phyloP scores from a whole-genome alignment of 1,139 yeast species.

The Nematodospora anomalae region DNA sequence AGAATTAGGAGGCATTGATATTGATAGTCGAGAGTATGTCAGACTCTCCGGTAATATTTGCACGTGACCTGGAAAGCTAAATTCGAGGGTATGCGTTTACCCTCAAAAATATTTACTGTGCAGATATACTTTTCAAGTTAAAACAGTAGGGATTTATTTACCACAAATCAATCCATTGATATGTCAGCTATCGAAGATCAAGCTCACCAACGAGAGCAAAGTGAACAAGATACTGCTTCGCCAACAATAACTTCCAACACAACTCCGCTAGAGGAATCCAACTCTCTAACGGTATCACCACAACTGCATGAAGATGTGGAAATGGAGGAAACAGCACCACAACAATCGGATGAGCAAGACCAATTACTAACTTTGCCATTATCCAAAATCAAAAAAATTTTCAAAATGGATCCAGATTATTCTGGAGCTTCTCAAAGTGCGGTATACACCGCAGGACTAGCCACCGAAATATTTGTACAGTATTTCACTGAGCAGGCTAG shows the following conservation, averaged over 20 bases:
- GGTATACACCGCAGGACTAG: slow-evolving; percentile 79
- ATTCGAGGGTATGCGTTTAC: background rate
- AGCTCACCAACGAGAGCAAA: background rate
- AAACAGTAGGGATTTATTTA: no score
- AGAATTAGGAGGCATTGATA: background rate
- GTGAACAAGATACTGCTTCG: slow-evolving; percentile 2
- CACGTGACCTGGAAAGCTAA: background rate
- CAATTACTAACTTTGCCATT: slow-evolving; percentile 53
- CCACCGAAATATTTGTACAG: slow-evolving; percentile 83
- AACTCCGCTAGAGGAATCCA: slow-evolving; percentile 1
- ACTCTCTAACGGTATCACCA: slow-evolving; percentile 3
- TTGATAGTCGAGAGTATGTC: no score
- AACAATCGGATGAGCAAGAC: slow-evolving; percentile 9
- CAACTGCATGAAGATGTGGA: slow-evolving; percentile 13
- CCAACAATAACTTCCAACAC: background rate
- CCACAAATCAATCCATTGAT: no score
- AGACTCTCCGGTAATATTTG: background rate
- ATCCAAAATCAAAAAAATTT: slow-evolving; percentile 77
- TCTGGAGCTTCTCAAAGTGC: slow-evolving; percentile 75
- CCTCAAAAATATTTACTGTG: no score
- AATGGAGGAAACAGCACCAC: slow-evolving; percentile 6
- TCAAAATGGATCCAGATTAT: slow-evolving; percentile 85
- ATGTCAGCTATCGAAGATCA: background rate
- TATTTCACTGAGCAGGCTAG: slow-evolving; percentile 80
- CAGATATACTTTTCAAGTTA: background rate